These are phyloP conservation scores for Gigaspora rosea DNA, from an alignment of 192 early-diverging fungal genomes.

Conservation along the genomic window DNA sequence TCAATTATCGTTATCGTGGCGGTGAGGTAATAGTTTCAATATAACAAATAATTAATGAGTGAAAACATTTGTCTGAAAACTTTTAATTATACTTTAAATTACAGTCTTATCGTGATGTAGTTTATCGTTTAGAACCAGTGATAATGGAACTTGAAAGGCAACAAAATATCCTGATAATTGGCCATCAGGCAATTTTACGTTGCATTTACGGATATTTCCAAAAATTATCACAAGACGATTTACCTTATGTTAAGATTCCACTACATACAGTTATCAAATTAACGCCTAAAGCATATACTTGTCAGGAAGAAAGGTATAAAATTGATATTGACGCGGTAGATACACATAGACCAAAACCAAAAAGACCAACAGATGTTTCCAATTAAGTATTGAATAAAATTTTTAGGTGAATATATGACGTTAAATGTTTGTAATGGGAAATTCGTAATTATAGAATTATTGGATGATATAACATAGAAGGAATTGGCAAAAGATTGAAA, in stretches of 20 bases:
- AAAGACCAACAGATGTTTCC: background rate
- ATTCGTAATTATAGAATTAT: background rate
- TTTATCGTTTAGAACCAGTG: constrained; percentile 94
- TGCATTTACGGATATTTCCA: constrained; percentile 99
- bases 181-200: constrained; percentile 96
- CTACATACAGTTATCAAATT: constrained; percentile 97
- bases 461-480: background rate
- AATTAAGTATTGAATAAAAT: no score
- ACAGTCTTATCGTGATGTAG: constrained; percentile 92
- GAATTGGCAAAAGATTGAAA: background rate
- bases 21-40: constrained; percentile 52
- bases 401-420: no score
- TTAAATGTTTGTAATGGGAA: no score
- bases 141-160: constrained; percentile 99
- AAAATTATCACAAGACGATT: constrained; percentile 88
- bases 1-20: constrained; percentile 82
- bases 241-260: constrained; percentile 99
- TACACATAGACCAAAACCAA: constrained; percentile 85
- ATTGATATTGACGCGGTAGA: constrained; percentile 98
- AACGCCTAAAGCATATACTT: constrained; percentile 95
- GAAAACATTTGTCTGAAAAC: constrained; percentile 3
- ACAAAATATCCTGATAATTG: constrained; percentile 93
- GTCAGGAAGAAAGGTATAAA: constrained; percentile 89
- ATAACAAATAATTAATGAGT: background rate
- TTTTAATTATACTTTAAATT: background rate